phyloP scores from a whole-genome alignment of 1,284 basidiomycete species.

The Polyporus tsugae region DNA sequence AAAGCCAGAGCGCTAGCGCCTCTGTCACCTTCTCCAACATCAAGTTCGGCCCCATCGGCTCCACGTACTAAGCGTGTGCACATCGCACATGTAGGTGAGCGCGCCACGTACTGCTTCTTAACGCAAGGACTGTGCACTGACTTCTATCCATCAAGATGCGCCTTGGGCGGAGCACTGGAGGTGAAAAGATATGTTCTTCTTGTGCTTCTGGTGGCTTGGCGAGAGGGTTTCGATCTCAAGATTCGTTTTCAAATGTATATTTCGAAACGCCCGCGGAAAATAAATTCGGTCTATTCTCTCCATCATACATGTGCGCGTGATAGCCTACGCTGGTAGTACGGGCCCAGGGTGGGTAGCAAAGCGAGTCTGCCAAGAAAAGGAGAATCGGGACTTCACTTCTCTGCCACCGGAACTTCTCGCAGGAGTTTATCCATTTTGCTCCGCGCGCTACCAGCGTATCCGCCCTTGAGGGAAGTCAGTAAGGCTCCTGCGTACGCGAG shows the following conservation, averaged over 20 bases:
- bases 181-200: constrained; percentile 16
- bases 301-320: background rate
- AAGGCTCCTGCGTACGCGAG: background rate
- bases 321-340: background rate
- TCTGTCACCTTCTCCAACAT: constrained; percentile 48
- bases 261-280: background rate
- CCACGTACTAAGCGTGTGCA: constrained; percentile 36
- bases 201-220: background rate
- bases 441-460: constrained; percentile 62
- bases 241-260: constrained; percentile 6
- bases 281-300: background rate
- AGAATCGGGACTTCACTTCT: constrained; percentile 8
- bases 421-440: constrained; percentile 64
- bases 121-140: background rate
- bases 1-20: constrained; percentile 33
- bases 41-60: constrained; percentile 46
- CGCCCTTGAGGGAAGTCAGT: constrained; percentile 46
- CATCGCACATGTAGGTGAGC: constrained; percentile 9
- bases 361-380: background rate
- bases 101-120: background rate
- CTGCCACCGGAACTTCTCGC: constrained; percentile 36
- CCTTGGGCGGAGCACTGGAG: background rate
- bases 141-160: constrained; percentile 5
- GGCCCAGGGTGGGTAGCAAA: background rate
- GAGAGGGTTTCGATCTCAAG: background rate